Conservation (phyloP, 306 rosid species). For the Dicorynia guianensis region DNA sequence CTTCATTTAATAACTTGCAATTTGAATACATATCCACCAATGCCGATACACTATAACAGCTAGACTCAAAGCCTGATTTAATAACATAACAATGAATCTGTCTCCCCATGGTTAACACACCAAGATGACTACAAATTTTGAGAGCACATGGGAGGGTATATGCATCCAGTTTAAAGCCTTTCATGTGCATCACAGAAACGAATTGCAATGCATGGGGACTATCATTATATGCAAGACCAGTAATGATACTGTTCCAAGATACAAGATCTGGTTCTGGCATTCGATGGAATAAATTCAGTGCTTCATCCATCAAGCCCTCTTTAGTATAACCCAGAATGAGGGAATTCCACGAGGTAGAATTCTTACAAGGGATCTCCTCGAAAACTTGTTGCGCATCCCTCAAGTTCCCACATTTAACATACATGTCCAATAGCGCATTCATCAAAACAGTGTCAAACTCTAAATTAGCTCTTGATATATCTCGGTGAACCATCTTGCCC, state of each 20-base stretch:
- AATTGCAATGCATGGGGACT: conserved; percentile 57
- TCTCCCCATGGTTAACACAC: conserved; percentile 57
- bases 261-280: conserved; percentile 69
- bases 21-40: conserved; percentile 85
- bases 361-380: conserved; percentile 48
- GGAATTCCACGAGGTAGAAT: conserved; percentile 70
- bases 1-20: conserved; percentile 61
- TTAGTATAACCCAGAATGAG: conserved; percentile 67
- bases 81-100: conserved; percentile 68
- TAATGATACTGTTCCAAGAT: conserved; percentile 83
- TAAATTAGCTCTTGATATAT: conserved; percentile 47
- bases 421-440: conserved; percentile 93
- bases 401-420: conserved; percentile 81
- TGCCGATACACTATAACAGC: conserved; percentile 67
- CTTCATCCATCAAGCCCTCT: conserved; percentile 66
- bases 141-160: conserved; percentile 83
- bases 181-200: conserved; percentile 63
- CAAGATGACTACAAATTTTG: conserved; percentile 58
- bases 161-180: conserved; percentile 65
- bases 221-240: conserved; percentile 68
- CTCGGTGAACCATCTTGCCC: conserved; percentile 64
- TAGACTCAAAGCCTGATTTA: conserved; percentile 70
- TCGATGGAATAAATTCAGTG: conserved; percentile 61
- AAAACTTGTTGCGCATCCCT: conserved; percentile 69
- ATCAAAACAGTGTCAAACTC: conserved; percentile 75